A percentile compares a stretch with the other conserved stretches of the same genome.
Conservation (phyloP, 768 basidiomycete species). For the Leucogyrophana mollusca region DNA sequence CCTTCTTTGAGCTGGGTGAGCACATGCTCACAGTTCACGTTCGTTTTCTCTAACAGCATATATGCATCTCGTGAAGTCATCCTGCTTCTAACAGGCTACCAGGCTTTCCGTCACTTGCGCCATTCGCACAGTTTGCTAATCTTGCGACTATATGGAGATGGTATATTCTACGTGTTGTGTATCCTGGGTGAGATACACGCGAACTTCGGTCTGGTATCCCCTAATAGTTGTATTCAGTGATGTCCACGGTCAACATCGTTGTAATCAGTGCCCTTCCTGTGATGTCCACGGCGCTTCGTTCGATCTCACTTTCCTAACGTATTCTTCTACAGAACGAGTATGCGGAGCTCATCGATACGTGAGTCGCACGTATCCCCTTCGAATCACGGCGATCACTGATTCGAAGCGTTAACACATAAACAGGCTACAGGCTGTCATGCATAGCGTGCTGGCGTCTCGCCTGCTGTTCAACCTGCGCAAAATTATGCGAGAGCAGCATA, state of each 20-base stretch:
- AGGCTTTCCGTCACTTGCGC: neutral
- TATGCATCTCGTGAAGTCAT: neutral
- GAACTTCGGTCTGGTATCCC: neutral
- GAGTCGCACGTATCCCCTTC: neutral
- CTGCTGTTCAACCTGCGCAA: neutral
- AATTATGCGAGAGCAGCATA: neutral
- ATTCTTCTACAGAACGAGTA: neutral
- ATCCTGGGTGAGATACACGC: neutral
- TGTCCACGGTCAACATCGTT: neutral
- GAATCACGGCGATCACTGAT: neutral
- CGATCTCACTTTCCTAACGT: neutral
- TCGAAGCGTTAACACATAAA: neutral
- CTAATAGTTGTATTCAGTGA: neutral
- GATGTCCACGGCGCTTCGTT: neutral
- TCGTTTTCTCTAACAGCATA: neutral
- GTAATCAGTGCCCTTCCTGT: neutral
- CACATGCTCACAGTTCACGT: neutral
- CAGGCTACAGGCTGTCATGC: neutral
- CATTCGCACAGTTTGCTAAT: neutral
- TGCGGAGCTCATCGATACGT: neutral
- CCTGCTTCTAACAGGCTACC: neutral
- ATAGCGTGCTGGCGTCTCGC: neutral
- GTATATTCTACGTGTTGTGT: neutral
- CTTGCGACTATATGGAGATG: neutral
- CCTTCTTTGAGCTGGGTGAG: constrained; percentile 4